Evolutionary conservation across 208 protist species (phyloP), one percentile per base, ranked within the genome.

Genomic region (Wallacemonas collosoma): DNA sequence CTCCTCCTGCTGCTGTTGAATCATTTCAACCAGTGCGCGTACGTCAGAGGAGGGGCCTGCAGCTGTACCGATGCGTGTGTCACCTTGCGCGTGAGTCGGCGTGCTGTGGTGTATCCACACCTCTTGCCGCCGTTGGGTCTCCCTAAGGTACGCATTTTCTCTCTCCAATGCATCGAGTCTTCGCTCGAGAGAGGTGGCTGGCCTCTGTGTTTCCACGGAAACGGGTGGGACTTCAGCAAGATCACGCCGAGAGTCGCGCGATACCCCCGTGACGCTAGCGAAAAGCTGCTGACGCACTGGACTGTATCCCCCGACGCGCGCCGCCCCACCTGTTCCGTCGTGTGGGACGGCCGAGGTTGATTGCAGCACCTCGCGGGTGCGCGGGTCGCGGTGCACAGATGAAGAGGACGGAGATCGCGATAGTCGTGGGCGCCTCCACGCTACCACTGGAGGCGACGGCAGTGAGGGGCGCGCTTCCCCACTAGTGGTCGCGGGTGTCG

Each of bases 1-100:
- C 47, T 92, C 86, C 2, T 57, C 45, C 56, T 94, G 89, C 53
- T 92, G 86, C 39, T 79, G 71, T 26, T 73, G 48, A 0, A 88
- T 73, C 47, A 88, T 72, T 41, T 85, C 79, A 11, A 80, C 60
- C 38, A 88, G 61, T 4, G 43, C 5, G 60, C 43, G 60, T 17
- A 65, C 1, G n/a, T 65, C 60, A 9, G 7, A 8, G 15, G 7
- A 8, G 54, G 7, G 11, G 47, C 47, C 47, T 15, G 26, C 26
- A 26, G 26, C 26, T 26, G 26, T 26, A 26, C 26, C 26, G 26
- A 26, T 26, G 26, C 26, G 26, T 26, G 26, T 26, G 26, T 26
- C 26, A 26, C 26, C 26, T 26, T 26, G 26, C 26, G 26, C 26
- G 26, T 12, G 45, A 50, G 53, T 36, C 6, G 14, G 53, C 15